A percentile compares a stretch with the other conserved stretches of the same genome.
phyloP scores from a whole-genome alignment of 2,329 filamentous ascomycete species.

The Fusarium praegraminearum region DNA sequence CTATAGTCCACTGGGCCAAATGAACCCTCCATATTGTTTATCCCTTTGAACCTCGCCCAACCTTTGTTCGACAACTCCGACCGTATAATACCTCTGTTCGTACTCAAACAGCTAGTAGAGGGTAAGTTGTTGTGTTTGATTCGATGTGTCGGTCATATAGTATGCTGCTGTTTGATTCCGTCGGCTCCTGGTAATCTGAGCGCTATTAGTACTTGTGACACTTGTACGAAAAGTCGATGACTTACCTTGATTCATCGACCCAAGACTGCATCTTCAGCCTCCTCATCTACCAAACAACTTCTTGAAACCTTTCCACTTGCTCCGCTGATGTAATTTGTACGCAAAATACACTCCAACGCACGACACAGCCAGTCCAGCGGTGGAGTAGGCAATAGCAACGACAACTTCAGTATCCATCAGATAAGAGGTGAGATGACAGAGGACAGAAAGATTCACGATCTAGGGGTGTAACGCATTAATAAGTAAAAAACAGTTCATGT shows the following conservation, averaged over 20 bases:
- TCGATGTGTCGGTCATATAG: background rate
- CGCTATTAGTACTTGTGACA: too few species aligned
- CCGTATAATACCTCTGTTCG: background rate
- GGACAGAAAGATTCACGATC: background rate
- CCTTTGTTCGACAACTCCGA: background rate
- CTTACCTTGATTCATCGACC: accelerated
- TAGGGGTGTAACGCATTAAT: background rate
- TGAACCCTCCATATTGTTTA: background rate
- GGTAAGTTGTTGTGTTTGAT: accelerated
- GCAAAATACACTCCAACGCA: background rate
- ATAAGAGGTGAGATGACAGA: background rate
- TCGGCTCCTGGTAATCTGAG: background rate
- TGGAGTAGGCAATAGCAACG: slow-evolving; percentile 4
- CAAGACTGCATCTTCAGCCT: background rate
- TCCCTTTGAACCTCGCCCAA: too few species aligned
- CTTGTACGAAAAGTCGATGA: too few species aligned
- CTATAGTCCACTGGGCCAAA: background rate
- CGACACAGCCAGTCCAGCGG: background rate
- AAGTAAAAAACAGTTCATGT: background rate
- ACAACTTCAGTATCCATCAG: background rate
- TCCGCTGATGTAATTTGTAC: background rate
- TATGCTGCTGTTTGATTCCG: background rate
- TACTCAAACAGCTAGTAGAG: too few species aligned
- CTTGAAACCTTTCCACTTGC: background rate
- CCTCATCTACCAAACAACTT: background rate